Evolutionary conservation across 2,329 filamentous ascomycete genomes (phyloP).

Genomic region (Xylariaceae sp.): DNA sequence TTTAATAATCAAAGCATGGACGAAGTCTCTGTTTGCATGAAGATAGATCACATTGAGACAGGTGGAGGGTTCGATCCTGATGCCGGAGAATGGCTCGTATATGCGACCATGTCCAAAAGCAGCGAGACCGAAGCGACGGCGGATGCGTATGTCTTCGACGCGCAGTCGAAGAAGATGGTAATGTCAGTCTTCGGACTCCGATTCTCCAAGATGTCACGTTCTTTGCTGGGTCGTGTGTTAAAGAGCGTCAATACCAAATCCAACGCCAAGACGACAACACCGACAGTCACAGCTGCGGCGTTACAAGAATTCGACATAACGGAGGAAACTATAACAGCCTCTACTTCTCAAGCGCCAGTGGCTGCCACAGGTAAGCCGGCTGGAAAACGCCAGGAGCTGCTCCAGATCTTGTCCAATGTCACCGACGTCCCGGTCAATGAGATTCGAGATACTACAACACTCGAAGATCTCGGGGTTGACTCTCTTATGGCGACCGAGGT

Average conservation of each 20-base stretch:
- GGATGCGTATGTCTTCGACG: conserved; percentile 21
- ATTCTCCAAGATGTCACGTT: conserved; percentile 13
- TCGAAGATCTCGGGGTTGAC: conserved; percentile 20
- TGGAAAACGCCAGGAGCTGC: conserved; percentile 8
- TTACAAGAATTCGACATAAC: not conserved
- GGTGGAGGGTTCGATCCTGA: conserved; percentile 21
- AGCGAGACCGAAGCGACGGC: conserved; percentile 8
- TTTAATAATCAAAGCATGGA: conserved; percentile 18
- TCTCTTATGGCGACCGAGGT: conserved; percentile 22
- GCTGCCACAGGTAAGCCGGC: not conserved
- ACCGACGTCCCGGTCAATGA: conserved; percentile 18
- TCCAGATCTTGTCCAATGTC: conserved; percentile 18
- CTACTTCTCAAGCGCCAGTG: not conserved
- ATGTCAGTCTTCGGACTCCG: conserved; percentile 16
- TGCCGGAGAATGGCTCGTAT: conserved; percentile 16
- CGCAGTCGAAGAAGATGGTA: conserved; percentile 17
- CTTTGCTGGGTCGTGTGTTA: conserved; percentile 13
- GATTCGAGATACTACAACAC: conserved; percentile 7
- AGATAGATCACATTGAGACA: conserved; percentile 24
- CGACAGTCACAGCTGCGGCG: too few relatives aligned
- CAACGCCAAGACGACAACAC: not conserved
- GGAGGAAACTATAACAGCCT: not conserved
- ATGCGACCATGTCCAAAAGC: conserved; percentile 15
- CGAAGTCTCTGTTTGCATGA: conserved; percentile 25
- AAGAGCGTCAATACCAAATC: conserved; percentile 9